Evolutionary conservation across 805 yeast species (phyloP), one percentile per base, ranked within the genome.

Genomic region (Jamesozyma hellenica): DNA sequence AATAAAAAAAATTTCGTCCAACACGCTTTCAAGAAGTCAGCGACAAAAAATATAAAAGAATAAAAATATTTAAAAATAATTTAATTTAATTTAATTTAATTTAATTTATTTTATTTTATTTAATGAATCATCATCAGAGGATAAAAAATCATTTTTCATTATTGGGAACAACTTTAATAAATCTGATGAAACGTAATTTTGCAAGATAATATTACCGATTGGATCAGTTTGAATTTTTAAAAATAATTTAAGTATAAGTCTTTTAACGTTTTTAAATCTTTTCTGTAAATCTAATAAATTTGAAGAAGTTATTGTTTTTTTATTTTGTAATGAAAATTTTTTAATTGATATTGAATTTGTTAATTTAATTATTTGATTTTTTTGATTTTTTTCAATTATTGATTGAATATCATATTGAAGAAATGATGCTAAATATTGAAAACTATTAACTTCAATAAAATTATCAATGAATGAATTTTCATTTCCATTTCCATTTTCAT

Each of bases 221-320:
- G 52, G 48, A 36, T 54, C 52, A n/a, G 43, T 34, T 35, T 47
- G 46, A 4, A 55, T 42, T 31, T 33, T 39, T 16, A 41, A 34
- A n/a, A 53, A 28, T n/a, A 56, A 32, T 25, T 46, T 46, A 4
- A 42, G 23, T 4, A 50, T 21, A 11, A 42, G 21, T 19, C 36
- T 37, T 38, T 44, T 51, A 14, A 51, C 39, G 23, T 42, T 44
- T 1, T 27, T 33, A 2, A 45, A 43, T 34, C 40, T 36, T 4
- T 35, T 40, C 14, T 47, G 44, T 17, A 21, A 21, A 21, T 21
- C 23, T 6, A 6, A 8, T 21, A 6, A 8, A 21, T 21, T 8
- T 14, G 19, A 16, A 14, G 19, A 31, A 32, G 32, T 35, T 41
- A n/a, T 32, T 31, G 17, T 28, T 25, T 17, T 29, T 35, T 31